Percentiles rank a stretch among this genome's conserved stretches.
Conservation (phyloP, 768 basidiomycete genomes). For the Termitomyces sp. region DNA sequence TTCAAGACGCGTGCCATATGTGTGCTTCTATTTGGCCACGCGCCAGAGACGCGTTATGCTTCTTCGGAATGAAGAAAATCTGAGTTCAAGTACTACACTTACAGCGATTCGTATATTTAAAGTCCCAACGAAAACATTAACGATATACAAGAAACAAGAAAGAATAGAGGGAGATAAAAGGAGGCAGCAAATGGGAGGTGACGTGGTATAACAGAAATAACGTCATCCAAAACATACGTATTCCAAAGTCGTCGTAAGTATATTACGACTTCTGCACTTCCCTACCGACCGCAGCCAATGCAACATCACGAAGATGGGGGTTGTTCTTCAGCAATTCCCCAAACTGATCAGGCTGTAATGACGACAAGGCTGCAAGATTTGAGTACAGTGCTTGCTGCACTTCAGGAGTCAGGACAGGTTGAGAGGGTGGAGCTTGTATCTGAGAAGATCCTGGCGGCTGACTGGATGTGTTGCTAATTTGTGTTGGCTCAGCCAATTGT, state of each 20-base stretch:
- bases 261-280: slow-evolving; percentile 15
- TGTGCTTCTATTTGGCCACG: slow-evolving; percentile 8
- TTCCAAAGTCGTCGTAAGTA: background rate
- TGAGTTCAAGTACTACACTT: background rate
- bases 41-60: background rate
- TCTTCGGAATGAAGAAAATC: background rate
- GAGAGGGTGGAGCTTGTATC: slow-evolving; percentile 1
- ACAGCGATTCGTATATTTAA: background rate
- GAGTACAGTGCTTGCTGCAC: slow-evolving; percentile 12
- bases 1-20: slow-evolving; percentile 13
- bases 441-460: background rate
- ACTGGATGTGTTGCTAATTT: background rate
- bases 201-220: background rate
- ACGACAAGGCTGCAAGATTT: slow-evolving; percentile 25
- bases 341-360: slow-evolving; percentile 30
- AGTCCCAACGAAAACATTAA: background rate
- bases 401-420: background rate
- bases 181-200: background rate
- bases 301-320: slow-evolving; percentile 30
- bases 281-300: slow-evolving; percentile 26
- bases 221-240: background rate
- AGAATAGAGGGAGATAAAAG: background rate
- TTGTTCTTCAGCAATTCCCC: slow-evolving; percentile 31
- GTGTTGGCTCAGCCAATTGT: background rate
- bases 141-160: background rate